Evolutionary conservation across 2,329 filamentous ascomycete species (phyloP), one percentile per base, ranked within the genome.

Genomic region (Lasiodiplodia gonubiensis): DNA sequence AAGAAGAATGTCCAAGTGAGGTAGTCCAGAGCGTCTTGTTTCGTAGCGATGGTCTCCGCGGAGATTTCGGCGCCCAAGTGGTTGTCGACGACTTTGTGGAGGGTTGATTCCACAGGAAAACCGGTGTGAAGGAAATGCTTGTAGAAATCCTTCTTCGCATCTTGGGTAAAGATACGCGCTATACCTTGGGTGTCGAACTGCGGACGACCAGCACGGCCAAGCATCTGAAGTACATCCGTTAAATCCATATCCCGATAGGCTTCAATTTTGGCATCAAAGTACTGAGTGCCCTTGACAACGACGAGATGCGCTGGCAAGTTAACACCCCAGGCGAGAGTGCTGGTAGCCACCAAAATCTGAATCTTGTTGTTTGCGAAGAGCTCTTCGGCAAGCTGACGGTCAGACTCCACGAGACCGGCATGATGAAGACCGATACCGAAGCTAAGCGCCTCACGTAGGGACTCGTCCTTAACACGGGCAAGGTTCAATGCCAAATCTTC

Each of bases 1-100:
- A 99, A 99, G 86, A 99, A 99, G 83, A 99, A 99, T 0, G 96
- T 99, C 95, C 96, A 99, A 0, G 95, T 99, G 64, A 99, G 82
- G 76, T 99, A 99, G 79, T 99, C 96, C 4, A 99, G 86, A 0
- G 95, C 95, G 80, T 99, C 95, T 80, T 99, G 95, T 79, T 97
- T 97, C 10, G 93, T 97, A 37, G 90, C 84, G 61, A 99, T 92
- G 0, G 95, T 99, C 72, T 92, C 94, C 0, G 95, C 93, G 0
- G 94, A 97, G 6, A 98, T 89, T 81, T 99, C 95, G 68, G 95
- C 95, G 70, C 93, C 91, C 77, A 99, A 85, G 85, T 99, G 96
- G 82, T 99, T 97, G 80, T 98, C 94, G 8, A 99, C 84, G 0
- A 98, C 95, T 23, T 96, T 97, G 80, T 99, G 95, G 48, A 99